Percentiles rank a stretch among this genome's conserved stretches.
Evolutionary conservation across 768 basidiomycete species (phyloP).

Genomic region (Pisolithus sp.): DNA sequence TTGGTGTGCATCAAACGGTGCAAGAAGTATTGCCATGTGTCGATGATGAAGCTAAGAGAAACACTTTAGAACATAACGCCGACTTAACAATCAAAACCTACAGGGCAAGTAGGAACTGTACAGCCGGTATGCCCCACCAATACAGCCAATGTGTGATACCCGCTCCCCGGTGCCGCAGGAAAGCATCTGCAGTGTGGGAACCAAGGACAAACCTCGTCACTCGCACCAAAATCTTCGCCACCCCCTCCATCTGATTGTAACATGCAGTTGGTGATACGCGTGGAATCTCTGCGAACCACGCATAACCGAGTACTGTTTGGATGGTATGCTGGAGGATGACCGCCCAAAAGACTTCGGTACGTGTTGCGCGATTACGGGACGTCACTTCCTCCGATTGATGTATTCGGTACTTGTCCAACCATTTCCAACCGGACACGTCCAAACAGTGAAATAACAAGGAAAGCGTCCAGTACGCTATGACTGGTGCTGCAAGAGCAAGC

Average conservation of each 20-base stretch:
- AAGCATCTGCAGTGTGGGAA: slow-evolving; percentile 27
- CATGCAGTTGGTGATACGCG: slow-evolving; percentile 30
- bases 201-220: slow-evolving; percentile 37
- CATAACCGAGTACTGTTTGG: slow-evolving; percentile 71
- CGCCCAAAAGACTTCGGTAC: slow-evolving; percentile 63
- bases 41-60: slow-evolving; percentile 71
- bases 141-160: slow-evolving; percentile 62
- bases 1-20: slow-evolving; percentile 90
- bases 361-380: slow-evolving; percentile 67
- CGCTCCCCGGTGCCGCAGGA: slow-evolving; percentile 34
- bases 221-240: slow-evolving; percentile 36
- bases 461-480: slow-evolving; percentile 78
- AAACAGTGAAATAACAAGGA: slow-evolving; percentile 78
- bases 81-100: slow-evolving; percentile 38
- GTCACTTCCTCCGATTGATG: slow-evolving; percentile 82
- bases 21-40: slow-evolving; percentile 97
- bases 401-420: slow-evolving; percentile 78
- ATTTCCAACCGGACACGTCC: slow-evolving; percentile 70
- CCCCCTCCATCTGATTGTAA: slow-evolving; percentile 36
- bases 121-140: slow-evolving; percentile 86
- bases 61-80: slow-evolving; percentile 1
- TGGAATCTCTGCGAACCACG: slow-evolving; percentile 52
- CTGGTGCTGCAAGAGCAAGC: slow-evolving; percentile 66
- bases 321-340: slow-evolving; percentile 83
- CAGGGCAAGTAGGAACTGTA: slow-evolving; percentile 77